Conservation (phyloP, 176 grass and related monocot genomes). For the Zoysia japonica region DNA sequence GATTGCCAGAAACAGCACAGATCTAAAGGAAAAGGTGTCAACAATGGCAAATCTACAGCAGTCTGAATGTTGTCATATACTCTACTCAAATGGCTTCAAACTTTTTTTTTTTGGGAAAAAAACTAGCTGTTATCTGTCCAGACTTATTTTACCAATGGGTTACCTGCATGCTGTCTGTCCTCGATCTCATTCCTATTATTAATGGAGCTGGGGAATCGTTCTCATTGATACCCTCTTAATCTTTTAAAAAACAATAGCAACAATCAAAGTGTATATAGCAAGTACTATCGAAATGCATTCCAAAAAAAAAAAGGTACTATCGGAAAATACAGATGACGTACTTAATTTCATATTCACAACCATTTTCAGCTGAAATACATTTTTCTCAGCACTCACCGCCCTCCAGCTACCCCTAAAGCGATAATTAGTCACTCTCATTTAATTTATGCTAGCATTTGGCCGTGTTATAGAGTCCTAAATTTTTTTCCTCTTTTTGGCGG, state of each 20-base stretch:
- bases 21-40: conserved; percentile 1
- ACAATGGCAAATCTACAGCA: not conserved
- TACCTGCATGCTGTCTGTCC: not conserved
- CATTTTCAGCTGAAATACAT: not conserved
- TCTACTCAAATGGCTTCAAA: not conserved
- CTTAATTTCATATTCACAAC: not conserved
- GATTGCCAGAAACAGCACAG: not conserved
- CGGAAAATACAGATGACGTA: not conserved
- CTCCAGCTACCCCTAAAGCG: not conserved
- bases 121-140: not conserved
- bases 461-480: not conserved
- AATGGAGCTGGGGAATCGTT: not conserved
- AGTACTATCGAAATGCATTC: not conserved
- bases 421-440: not conserved
- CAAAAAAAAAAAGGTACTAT: too few species aligned
- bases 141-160: not conserved
- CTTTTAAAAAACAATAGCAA: too few species aligned
- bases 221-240: not conserved
- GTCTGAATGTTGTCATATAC: not conserved
- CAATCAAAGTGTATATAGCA: not conserved
- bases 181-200: not conserved
- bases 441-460: not conserved
- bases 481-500: not conserved
- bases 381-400: not conserved
- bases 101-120: not conserved